Base-by-base conservation (phyloP, 2,329 filamentous ascomycete genomes). In the Fusarium begoniae region DNA sequence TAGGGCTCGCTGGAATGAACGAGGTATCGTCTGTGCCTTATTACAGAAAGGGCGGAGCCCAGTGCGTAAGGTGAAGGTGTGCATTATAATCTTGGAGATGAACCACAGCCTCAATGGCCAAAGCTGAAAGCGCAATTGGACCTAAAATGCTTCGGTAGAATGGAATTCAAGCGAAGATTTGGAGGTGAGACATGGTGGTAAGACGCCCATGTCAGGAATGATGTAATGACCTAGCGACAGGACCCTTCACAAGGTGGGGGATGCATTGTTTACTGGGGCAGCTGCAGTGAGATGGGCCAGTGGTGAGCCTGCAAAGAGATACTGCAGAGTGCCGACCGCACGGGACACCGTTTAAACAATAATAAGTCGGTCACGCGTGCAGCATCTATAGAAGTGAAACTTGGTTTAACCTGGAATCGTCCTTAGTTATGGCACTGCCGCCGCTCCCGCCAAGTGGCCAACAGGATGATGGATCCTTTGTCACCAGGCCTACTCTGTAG, bases 331-430 rank as follows among this genome's bases (percentile, higher is more conserved):
- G 45, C 45, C 26, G 20, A 28, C 47, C 66, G 59, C 67, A 70
- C 66, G 67, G 41, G 67, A 70, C 60, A 26, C 53, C 37, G 35
- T 70, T 48, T 35, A 53, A 70, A 59, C 51, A 63, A 30, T 59
- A 54, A 50, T 40, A 35, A 59, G 57, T 43, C 66, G 66, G 67
- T 70, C 67, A 70, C 53, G 66, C 53, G 66, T 70, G 66, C 59
- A 70, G 47, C 38, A 70, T 70, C 60, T 50, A 54, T 40, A 70
- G 56, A 51, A 28, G 22, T 32, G 67, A 70, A 70, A 66, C 59
- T 58, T 54, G 66, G 40, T 53, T 69, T 69, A 63, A 40, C 28
- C 35, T 70, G 53, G 32, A 70, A 53, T 56, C 30, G 22, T 51
- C 51, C 22, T 43, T 63, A 37, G 37, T 35, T 53, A 56, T 69